Evolutionary conservation across 202 grass and related monocot genomes (phyloP).

Genomic region (Panicum hallii): DNA sequence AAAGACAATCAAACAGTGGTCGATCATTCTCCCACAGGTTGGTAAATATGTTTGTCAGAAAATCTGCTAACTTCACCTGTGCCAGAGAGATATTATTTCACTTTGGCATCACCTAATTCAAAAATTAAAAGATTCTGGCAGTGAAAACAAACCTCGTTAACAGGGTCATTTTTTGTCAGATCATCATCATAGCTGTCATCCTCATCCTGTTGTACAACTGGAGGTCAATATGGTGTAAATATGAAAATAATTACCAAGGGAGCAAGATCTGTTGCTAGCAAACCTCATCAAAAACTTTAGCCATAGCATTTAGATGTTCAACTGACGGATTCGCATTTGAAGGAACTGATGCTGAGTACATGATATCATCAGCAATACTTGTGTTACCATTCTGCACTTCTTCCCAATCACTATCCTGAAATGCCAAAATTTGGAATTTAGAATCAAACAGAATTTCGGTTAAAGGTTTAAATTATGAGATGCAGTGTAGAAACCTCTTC

Average conservation of each 20-base stretch:
- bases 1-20: conserved; percentile 77
- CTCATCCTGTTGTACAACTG: conserved; percentile 51
- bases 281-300: conserved; percentile 88
- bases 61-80: conserved; percentile 85
- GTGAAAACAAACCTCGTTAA: conserved; percentile 76
- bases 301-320: conserved; percentile 87
- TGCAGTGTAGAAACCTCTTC: conserved; percentile 58
- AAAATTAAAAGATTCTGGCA: not conserved
- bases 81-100: not conserved
- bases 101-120: not conserved
- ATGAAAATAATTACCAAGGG: conserved; percentile 5
- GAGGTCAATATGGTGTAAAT: conserved; percentile 12
- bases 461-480: conserved; percentile 6
- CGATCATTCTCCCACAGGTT: conserved; percentile 64
- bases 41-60: conserved; percentile 66
- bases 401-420: conserved; percentile 89
- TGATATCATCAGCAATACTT: conserved; percentile 56
- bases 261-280: conserved; percentile 11
- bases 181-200: conserved; percentile 79
- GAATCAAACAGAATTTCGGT: not conserved
- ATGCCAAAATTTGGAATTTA: conserved; percentile 2
- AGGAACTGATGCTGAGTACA: conserved; percentile 69
- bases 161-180: conserved; percentile 73
- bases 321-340: conserved; percentile 68
- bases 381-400: conserved; percentile 65